phyloP scores from a whole-genome alignment of 2,329 filamentous ascomycete genomes.

The Mariannaea elegans region DNA sequence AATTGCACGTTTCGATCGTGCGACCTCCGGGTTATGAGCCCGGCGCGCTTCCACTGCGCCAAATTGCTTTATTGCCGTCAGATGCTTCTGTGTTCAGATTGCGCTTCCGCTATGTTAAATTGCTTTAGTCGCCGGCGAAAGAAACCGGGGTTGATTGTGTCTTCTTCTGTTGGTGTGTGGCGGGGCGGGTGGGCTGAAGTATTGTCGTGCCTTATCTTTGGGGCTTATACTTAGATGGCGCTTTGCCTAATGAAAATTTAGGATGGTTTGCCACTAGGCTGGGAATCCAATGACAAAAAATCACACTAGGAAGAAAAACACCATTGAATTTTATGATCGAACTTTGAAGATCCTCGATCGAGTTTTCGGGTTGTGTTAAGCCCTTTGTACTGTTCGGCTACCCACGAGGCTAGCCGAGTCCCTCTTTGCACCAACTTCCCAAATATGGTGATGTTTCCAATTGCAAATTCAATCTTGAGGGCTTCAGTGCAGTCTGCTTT shows the following conservation, averaged over 20 bases:
- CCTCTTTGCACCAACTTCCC: no score
- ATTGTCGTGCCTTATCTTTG: neutral
- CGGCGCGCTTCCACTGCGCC: constrained; percentile 38
- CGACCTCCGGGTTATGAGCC: constrained; percentile 40
- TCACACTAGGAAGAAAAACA: no score
- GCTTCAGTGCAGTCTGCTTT: no score
- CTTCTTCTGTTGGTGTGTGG: neutral
- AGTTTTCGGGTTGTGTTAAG: no score
- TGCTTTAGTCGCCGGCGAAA: neutral
- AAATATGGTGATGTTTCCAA: no score
- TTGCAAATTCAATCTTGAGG: no score
- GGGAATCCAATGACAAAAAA: no score
- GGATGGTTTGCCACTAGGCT: no score
- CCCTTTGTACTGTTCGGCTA: no score
- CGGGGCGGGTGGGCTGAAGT: neutral
- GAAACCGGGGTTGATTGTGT: neutral
- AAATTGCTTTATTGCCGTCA: constrained; percentile 26
- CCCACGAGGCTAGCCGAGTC: no score
- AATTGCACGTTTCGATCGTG: constrained; percentile 39
- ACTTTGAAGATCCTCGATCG: no score
- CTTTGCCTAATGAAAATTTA: no score
- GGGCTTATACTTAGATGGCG: neutral
- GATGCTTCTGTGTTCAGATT: neutral
- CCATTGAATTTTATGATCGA: neutral
- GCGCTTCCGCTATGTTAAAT: constrained; percentile 23